These are phyloP conservation scores for Prinsepia uniflora DNA, from an alignment of 306 rosid species.

Conservation along the genomic window DNA sequence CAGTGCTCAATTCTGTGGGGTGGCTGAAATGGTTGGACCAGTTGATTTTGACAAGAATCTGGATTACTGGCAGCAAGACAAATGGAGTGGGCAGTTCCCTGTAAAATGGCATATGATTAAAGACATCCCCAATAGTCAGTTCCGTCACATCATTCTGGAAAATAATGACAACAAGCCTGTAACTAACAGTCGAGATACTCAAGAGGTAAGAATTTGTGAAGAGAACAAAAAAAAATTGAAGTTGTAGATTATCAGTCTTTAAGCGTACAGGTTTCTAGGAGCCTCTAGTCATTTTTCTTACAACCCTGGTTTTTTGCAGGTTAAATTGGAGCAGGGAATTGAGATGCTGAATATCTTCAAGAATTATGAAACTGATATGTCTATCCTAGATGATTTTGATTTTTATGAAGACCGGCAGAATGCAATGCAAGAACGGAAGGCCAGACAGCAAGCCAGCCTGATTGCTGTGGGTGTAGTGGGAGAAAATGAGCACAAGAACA, in stretches of 20 bases:
- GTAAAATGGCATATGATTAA: slow-evolving; percentile 82
- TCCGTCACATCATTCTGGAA: slow-evolving; percentile 79
- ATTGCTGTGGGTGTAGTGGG: slow-evolving; percentile 48
- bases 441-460: slow-evolving; percentile 57
- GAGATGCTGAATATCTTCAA: slow-evolving; percentile 75
- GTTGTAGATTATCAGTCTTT: not conserved
- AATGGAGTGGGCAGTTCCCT: slow-evolving; percentile 90
- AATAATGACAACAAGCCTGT: slow-evolving; percentile 92
- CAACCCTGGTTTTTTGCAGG: slow-evolving; percentile 40
- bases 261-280: not conserved
- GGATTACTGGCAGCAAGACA: slow-evolving; percentile 92
- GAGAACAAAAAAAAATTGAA: not conserved
- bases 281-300: not conserved
- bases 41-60: slow-evolving; percentile 84
- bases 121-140: slow-evolving; percentile 85
- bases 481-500: slow-evolving; percentile 52
- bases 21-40: slow-evolving; percentile 89
- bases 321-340: slow-evolving; percentile 65
- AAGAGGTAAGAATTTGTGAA: slow-evolving; percentile 53
- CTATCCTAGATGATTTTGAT: slow-evolving; percentile 79
- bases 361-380: slow-evolving; percentile 61
- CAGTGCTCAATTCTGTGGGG: slow-evolving; percentile 92
- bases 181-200: slow-evolving; percentile 90
- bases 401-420: slow-evolving; percentile 83
- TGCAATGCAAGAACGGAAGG: slow-evolving; percentile 79